A percentile compares a stretch with the other conserved stretches of the same genome.
phyloP scores from a whole-genome alignment of 2,329 filamentous ascomycete species.

The Fusarium continuum region DNA sequence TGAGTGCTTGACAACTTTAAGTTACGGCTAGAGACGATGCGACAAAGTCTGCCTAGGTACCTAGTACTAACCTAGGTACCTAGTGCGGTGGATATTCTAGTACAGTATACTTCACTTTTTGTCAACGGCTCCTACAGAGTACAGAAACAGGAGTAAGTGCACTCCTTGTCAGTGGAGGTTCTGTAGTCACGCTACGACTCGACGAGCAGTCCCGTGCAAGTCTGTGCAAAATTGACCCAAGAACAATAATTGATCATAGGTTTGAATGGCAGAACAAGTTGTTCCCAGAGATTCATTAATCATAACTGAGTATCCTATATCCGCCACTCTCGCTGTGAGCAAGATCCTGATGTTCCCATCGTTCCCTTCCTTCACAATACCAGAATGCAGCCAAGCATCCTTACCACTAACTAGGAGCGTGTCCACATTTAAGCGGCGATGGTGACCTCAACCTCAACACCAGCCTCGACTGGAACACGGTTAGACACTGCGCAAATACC shows the following conservation, averaged over 20 bases:
- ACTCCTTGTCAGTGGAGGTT: not conserved
- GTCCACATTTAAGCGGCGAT: constrained; percentile 69
- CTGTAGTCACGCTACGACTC: not conserved
- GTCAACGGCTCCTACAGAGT: too few relatives aligned
- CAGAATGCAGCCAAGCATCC: constrained; percentile 12
- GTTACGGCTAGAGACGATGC: too few relatives aligned
- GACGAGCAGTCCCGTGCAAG: not conserved
- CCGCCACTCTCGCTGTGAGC: constrained; percentile 27
- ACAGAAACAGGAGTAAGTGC: too few relatives aligned
- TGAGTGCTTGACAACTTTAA: too few relatives aligned
- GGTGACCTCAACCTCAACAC: constrained; percentile 93
- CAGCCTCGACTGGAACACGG: constrained; percentile 70
- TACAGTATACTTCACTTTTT: too few relatives aligned
- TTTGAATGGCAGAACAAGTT: constrained; percentile 27
- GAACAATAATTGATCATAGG: not conserved
- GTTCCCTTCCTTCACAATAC: constrained; percentile 39
- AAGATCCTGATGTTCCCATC: constrained; percentile 30
- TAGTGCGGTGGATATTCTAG: too few relatives aligned
- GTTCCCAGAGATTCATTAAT: constrained; percentile 39
- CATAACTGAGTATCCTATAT: constrained; percentile 34
- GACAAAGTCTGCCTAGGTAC: too few relatives aligned
- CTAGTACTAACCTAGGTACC: not conserved
- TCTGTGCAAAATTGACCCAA: not conserved
- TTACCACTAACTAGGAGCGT: constrained; percentile 9
- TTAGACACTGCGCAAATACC: constrained; percentile 11